Base-by-base conservation (phyloP, 139 green algal genomes). In the Micractinium conductrix region DNA sequence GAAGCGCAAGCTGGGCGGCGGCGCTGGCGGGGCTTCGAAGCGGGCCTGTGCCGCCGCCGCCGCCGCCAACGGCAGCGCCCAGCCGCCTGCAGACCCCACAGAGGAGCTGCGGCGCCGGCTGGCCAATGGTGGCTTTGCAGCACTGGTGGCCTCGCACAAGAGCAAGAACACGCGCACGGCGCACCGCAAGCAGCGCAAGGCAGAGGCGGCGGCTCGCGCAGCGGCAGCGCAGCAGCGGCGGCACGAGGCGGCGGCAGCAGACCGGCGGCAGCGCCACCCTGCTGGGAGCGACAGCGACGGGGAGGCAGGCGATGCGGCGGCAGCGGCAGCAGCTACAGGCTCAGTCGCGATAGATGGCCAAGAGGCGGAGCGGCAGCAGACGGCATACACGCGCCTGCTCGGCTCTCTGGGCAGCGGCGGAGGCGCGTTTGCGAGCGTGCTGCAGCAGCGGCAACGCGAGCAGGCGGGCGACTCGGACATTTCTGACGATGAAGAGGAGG, bases 401-500 rank as follows among this genome's bases (percentile, higher is more conserved):
- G 42, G 53, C 50, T 86, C 80, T 10, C 71, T 89, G 42, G 28
- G 44, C 14, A 38, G 37, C 26, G 5, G 42, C 4, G 60, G 84
- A 33, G 62, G 78, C 53, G 79, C 75, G 14, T 69, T 87, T 72
- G 85, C 85, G 4, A 43, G 26, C 30, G 67, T 53, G 38, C 58
- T 79, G 40, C 80, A 80, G 72, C 80, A 85, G 86, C 80, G 79
- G 48, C 71, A 69, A 45, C 84, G 84, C 24, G 86, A 89, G 86
- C 43, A 81, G 74, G 76, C 78, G 24, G 85, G 79, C 35, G 44
- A 80, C 79, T 65, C 50, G 26, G 86, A 79, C 26, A 60, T 22
- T 2, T 53, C 40, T 2, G 19, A 40, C 1, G 58, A 79, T 12
- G 80, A 80, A 9, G 80, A 84, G 4, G 69, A 65, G 26, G 68